These are phyloP conservation scores for Aspergillus cristatus DNA, from an alignment of 495 filamentous ascomycete genomes.

Conservation along the genomic window DNA sequence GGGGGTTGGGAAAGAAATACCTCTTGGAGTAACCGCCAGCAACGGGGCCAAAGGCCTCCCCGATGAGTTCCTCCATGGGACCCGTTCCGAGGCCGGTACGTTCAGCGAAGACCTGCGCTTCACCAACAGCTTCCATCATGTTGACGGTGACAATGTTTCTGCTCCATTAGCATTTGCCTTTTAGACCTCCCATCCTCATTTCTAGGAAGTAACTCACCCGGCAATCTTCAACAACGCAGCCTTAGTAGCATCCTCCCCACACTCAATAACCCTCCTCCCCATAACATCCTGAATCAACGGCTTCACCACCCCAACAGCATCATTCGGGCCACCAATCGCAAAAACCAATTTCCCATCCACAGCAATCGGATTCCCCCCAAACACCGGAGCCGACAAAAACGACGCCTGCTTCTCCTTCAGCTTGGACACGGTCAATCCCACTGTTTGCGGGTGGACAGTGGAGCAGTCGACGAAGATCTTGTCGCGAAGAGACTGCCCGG, in stretches of 20 bases:
- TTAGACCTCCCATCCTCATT: too few relatives aligned
- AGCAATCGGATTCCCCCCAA: slow-evolving; percentile 37
- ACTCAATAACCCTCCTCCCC: slow-evolving; percentile 38
- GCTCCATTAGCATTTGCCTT: slow-evolving; percentile 2
- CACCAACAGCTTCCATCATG: slow-evolving; percentile 43
- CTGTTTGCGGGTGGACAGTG: slow-evolving; percentile 35
- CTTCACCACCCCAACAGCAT: slow-evolving; percentile 26
- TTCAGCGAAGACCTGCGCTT: slow-evolving; percentile 47
- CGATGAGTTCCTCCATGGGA: slow-evolving; percentile 41
- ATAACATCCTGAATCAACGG: slow-evolving; percentile 39
- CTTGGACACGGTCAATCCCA: slow-evolving; percentile 23
- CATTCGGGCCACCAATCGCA: slow-evolving; percentile 32
- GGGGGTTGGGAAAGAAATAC: too few relatives aligned
- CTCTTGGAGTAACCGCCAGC: slow-evolving; percentile 41
- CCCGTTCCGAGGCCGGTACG: slow-evolving; percentile 42
- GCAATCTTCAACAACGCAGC: slow-evolving; percentile 40
- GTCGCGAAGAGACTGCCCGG: slow-evolving; percentile 25
- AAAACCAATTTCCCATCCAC: slow-evolving; percentile 38
- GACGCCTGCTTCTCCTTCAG: slow-evolving; percentile 26
- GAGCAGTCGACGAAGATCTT: slow-evolving; percentile 45
- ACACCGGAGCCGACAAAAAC: slow-evolving; percentile 36
- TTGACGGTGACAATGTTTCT: slow-evolving; percentile 40
- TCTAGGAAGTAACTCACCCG: slow-evolving; percentile 16
- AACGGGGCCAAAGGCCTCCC: slow-evolving; percentile 42
- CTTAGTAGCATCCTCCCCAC: slow-evolving; percentile 38